Conservation (phyloP, 805 yeast genomes). For the Kazachstania psychrophila region DNA sequence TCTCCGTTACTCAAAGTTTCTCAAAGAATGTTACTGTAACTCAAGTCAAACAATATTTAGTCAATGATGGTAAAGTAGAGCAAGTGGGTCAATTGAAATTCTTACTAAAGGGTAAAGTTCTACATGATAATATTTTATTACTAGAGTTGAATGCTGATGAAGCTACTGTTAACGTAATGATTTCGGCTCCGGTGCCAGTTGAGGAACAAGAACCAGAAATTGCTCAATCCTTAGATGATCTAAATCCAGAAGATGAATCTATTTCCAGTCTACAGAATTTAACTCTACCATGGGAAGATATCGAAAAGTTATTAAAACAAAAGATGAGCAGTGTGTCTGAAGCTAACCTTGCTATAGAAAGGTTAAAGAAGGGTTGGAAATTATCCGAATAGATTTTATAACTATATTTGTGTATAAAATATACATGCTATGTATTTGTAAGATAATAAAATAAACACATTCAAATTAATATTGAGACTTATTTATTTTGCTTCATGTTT, state of each 20-base stretch:
- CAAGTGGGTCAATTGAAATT: slow-evolving; percentile 39
- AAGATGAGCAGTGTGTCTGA: slow-evolving; percentile 29
- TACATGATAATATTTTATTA: slow-evolving; percentile 41
- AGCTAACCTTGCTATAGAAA: slow-evolving; percentile 20
- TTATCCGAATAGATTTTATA: slow-evolving; percentile 18
- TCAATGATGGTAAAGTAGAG: slow-evolving; percentile 25
- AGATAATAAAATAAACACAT: too few species aligned
- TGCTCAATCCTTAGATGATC: background rate
- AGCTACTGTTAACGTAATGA: slow-evolving; percentile 38
- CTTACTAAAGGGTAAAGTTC: slow-evolving; percentile 52
- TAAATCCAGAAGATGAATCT: slow-evolving; percentile 4
- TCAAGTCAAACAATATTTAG: slow-evolving; percentile 28
- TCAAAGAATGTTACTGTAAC: slow-evolving; percentile 24
- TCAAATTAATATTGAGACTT: background rate
- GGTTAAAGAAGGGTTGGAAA: slow-evolving; percentile 36
- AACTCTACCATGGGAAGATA: slow-evolving; percentile 39
- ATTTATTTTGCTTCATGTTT: slow-evolving; percentile 17
- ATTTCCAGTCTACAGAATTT: background rate
- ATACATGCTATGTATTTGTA: background rate
- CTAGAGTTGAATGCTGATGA: slow-evolving; percentile 22
- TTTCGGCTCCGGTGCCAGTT: slow-evolving; percentile 20
- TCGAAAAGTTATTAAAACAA: slow-evolving; percentile 29
- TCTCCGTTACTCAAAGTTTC: slow-evolving; percentile 31
- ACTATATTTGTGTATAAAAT: background rate
- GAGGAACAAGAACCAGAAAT: background rate